A percentile compares a stretch with the other conserved stretches of the same genome.
Evolutionary conservation across 768 basidiomycete species (phyloP).

Genomic region (Russula lepida): DNA sequence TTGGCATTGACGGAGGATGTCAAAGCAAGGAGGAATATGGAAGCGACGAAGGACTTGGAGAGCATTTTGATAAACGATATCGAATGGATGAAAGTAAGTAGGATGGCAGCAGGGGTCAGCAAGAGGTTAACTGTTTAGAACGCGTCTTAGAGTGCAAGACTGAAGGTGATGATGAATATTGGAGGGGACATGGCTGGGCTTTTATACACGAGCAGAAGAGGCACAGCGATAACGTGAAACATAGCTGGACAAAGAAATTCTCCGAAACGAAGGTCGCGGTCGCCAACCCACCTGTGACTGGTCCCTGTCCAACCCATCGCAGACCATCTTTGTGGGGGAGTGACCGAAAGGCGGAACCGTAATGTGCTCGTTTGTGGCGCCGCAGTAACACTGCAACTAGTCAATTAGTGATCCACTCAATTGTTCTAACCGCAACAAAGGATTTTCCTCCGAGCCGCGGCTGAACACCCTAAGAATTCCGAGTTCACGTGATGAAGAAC

Average conservation of each 20-base stretch:
- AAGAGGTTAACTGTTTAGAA: neutral
- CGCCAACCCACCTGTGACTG: neutral
- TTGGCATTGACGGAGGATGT: conserved; percentile 35
- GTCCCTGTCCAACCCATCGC: neutral
- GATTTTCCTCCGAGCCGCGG: neutral
- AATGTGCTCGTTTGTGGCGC: too few species aligned
- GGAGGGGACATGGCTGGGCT: neutral
- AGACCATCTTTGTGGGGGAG: too few species aligned
- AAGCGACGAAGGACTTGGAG: conserved; percentile 25
- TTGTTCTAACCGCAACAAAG: too few species aligned
- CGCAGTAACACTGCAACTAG: neutral
- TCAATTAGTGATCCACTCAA: too few species aligned
- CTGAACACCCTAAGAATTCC: neutral
- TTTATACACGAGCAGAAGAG: neutral
- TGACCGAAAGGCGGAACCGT: too few species aligned
- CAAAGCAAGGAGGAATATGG: conserved; percentile 29
- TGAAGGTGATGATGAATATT: neutral
- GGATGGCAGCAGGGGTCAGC: neutral
- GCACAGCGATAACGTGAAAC: neutral
- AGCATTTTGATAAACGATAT: conserved; percentile 20
- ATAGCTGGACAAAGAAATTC: neutral
- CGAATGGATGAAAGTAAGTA: neutral
- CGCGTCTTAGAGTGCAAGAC: neutral
- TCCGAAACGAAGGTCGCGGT: neutral
- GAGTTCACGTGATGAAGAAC: neutral